A percentile compares a stretch with the other conserved stretches of the same genome.
Evolutionary conservation across 805 yeast genomes (phyloP).

Genomic region (Saccharomycopsis amapae): DNA sequence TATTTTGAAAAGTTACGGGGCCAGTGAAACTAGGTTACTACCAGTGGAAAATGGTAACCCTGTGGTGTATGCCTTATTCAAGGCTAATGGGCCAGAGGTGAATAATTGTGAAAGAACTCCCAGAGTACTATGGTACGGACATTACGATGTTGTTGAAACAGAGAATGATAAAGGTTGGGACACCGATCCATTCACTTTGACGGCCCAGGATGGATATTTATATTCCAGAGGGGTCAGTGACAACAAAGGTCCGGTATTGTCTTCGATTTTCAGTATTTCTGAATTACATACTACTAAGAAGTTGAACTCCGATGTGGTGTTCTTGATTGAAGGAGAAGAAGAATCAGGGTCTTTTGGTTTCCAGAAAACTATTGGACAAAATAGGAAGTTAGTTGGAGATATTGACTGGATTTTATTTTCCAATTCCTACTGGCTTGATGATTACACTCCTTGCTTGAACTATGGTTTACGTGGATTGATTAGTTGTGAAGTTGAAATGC

Average conservation of each 20-base stretch:
- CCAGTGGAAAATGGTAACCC: conserved; percentile 82
- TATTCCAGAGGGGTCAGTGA: conserved; percentile 93
- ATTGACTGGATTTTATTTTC: conserved; percentile 88
- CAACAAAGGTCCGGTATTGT: conserved; percentile 88
- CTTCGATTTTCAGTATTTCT: conserved; percentile 82
- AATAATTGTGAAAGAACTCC: too few species aligned
- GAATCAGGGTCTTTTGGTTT: conserved; percentile 90
- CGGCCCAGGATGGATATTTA: conserved; percentile 75
- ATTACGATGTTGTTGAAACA: conserved; percentile 90
- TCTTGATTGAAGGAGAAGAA: conserved; percentile 91
- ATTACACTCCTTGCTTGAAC: conserved; percentile 80
- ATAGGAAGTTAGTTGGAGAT: conserved; percentile 59
- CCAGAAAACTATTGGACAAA: conserved; percentile 49
- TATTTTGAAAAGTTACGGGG: conserved; percentile 62
- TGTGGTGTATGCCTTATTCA: conserved; percentile 69
- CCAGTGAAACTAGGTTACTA: conserved; percentile 54
- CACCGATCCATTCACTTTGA: conserved; percentile 69
- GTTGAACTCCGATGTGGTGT: conserved; percentile 66
- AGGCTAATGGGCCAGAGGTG: conserved; percentile 31
- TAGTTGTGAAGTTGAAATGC: conserved; percentile 64
- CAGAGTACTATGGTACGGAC: conserved; percentile 84
- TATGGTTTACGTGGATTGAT: conserved; percentile 92
- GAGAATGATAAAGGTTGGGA: conserved; percentile 57
- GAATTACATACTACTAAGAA: conserved; percentile 46
- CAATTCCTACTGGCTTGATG: conserved; percentile 93